These are phyloP conservation scores for Pseudogymnoascus sp. DNA, from an alignment of 2,329 filamentous ascomycete genomes.

Conservation along the genomic window DNA sequence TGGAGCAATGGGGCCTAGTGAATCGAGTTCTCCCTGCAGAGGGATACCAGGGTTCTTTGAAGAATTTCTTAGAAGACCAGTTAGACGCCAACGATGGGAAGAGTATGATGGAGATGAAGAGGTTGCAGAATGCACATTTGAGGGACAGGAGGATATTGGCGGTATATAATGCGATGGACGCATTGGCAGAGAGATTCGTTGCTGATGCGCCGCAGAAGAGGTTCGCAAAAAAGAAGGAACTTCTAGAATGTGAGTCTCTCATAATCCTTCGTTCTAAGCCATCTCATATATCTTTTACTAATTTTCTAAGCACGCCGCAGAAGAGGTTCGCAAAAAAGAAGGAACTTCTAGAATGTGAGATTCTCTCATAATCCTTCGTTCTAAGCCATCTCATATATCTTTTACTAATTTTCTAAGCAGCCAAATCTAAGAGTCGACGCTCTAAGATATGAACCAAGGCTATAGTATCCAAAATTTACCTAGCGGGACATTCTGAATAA, in stretches of 20 bases:
- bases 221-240: conserved; percentile 34
- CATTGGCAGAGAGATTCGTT: conserved; percentile 40
- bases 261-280: not conserved
- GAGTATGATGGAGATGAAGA: conserved; percentile 45
- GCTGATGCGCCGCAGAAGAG: conserved; percentile 37
- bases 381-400: not conserved
- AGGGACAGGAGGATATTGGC: conserved; percentile 37
- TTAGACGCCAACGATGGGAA: conserved; percentile 39
- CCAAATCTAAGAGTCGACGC: conserved; percentile 17
- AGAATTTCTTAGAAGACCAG: conserved; percentile 35
- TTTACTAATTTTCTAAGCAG: conserved; percentile 12
- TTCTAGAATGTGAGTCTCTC: conserved; percentile 21
- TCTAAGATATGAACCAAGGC: conserved; percentile 17
- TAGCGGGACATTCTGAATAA: too few relatives aligned
- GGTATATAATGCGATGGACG: conserved; percentile 39
- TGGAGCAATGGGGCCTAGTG: conserved; percentile 36
- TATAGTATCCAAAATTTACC: too few relatives aligned
- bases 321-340: conserved; percentile 37
- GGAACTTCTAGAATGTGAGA: conserved; percentile 24
- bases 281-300: not conserved
- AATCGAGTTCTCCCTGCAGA: conserved; percentile 36
- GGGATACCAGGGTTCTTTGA: conserved; percentile 34
- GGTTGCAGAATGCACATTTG: conserved; percentile 39
- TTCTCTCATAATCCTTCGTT: not conserved
- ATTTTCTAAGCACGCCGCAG: conserved; percentile 11